phyloP scores from a whole-genome alignment of 75 land plant species.

The Gnetum montanum region DNA sequence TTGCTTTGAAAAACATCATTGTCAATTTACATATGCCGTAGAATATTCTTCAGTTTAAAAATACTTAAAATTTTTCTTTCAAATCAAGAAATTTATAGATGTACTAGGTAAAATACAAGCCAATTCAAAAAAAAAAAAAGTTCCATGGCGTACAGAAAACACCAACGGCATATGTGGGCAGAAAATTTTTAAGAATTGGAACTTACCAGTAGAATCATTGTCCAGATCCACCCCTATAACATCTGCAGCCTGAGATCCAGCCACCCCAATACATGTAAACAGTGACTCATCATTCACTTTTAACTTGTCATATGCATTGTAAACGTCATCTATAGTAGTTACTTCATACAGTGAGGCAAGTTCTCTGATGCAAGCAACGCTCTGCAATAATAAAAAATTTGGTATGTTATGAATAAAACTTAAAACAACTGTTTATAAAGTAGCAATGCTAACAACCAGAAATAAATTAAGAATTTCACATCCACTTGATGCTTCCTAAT shows the following conservation, averaged over 20 bases:
- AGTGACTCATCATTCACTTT: conserved; percentile 79
- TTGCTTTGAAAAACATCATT: too few relatives aligned
- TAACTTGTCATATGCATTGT: conserved; percentile 79
- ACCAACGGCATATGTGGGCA: too few relatives aligned
- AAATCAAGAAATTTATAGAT: too few relatives aligned
- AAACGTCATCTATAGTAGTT: conserved; percentile 88
- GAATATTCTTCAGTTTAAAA: too few relatives aligned
- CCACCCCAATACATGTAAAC: conserved; percentile 87
- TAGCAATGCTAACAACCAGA: too few relatives aligned
- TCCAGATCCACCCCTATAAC: background rate
- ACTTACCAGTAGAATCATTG: too few relatives aligned
- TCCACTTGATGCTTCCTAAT: background rate
- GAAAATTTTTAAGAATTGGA: too few relatives aligned
- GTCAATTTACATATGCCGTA: too few relatives aligned
- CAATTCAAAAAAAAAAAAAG: too few relatives aligned
- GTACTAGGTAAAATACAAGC: too few relatives aligned
- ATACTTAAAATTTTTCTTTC: too few relatives aligned
- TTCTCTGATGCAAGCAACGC: conserved; percentile 86
- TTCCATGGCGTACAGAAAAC: too few relatives aligned
- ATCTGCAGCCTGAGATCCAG: conserved; percentile 54
- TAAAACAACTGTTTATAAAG: background rate
- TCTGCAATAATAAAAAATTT: conserved; percentile 30
- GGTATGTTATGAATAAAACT: background rate
- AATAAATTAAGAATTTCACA: background rate
- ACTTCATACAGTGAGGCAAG: conserved; percentile 68